Conservation (phyloP, 2,329 filamentous ascomycete genomes). For the Leptographium flavum region DNA sequence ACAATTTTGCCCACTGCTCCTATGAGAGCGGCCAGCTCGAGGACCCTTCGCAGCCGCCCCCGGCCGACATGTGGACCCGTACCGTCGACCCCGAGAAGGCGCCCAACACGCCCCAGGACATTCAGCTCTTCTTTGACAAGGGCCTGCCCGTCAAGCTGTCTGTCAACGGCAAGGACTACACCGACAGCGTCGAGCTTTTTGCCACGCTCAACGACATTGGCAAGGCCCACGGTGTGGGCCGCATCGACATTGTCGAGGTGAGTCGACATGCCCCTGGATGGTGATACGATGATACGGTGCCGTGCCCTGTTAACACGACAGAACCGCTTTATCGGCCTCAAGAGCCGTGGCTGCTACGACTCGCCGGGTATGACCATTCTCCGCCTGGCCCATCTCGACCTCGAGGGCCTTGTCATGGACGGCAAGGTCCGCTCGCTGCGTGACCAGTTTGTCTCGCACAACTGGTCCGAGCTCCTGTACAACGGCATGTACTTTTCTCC, state of each 20-base stretch:
- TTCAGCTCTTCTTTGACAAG: slow-evolving; percentile 59
- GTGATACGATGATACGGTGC: too few species aligned
- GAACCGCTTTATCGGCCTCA: slow-evolving; percentile 58
- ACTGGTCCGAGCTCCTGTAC: slow-evolving; percentile 31
- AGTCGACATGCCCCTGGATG: too few species aligned
- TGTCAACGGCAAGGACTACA: slow-evolving; percentile 44
- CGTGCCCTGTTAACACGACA: too few species aligned
- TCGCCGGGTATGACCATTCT: slow-evolving; percentile 35
- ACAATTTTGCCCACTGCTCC: slow-evolving; percentile 44
- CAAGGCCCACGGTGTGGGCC: slow-evolving; percentile 57
- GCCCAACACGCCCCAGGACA: slow-evolving; percentile 55
- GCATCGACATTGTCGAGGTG: slow-evolving; percentile 68
- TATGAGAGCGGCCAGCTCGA: slow-evolving; percentile 59
- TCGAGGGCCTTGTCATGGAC: slow-evolving; percentile 37
- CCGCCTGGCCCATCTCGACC: slow-evolving; percentile 29
- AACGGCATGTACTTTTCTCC: slow-evolving; percentile 38
- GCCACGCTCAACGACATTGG: slow-evolving; percentile 57
- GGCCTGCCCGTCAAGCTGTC: slow-evolving; percentile 51
- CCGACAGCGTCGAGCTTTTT: slow-evolving; percentile 60
- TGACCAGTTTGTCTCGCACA: slow-evolving; percentile 40
- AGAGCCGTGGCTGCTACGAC: slow-evolving; percentile 72
- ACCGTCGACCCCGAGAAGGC: slow-evolving; percentile 55
- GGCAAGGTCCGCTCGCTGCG: slow-evolving; percentile 41
- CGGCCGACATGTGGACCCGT: slow-evolving; percentile 69
- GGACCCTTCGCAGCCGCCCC: slow-evolving; percentile 48